Evolutionary conservation across 441 rosid species (phyloP).

Genomic region (Gossypium schwendimanii): DNA sequence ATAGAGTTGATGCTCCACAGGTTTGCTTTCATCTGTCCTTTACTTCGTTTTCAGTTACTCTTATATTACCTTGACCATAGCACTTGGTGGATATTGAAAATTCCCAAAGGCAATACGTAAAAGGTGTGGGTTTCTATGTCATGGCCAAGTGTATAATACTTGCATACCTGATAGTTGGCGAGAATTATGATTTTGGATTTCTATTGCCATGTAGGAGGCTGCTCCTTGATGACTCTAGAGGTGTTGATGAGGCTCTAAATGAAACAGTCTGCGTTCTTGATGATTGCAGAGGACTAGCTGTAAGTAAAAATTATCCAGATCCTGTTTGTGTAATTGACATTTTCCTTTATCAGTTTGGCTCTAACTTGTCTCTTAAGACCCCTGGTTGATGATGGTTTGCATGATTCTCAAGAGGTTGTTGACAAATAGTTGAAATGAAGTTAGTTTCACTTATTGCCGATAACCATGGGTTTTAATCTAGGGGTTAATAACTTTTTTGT

Average conservation of each 20-base stretch:
- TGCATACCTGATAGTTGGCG: background rate
- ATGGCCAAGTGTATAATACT: background rate
- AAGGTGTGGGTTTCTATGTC: background rate
- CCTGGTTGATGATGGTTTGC: background rate
- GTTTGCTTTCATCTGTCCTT: conserved; percentile 27
- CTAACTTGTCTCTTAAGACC: background rate
- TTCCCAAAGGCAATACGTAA: background rate
- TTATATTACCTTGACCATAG: background rate
- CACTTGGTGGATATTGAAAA: background rate
- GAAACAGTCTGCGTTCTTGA: conserved; percentile 74
- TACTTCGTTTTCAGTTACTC: background rate
- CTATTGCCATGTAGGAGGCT: conserved; percentile 60
- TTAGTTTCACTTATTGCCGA: background rate
- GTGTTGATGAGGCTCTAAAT: conserved; percentile 83
- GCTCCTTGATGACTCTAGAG: conserved; percentile 85
- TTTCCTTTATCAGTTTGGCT: background rate
- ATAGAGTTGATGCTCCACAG: conserved; percentile 96
- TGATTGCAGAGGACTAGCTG: conserved; percentile 73
- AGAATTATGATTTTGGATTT: conserved; percentile 5
- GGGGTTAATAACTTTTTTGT: conserved; percentile 1
- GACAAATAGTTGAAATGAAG: background rate
- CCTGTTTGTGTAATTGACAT: background rate
- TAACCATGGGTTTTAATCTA: background rate
- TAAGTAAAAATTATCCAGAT: conserved; percentile 31
- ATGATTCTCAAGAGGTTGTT: background rate